A percentile compares a stretch with the other conserved stretches of the same genome.
Evolutionary conservation across 495 filamentous ascomycete species (phyloP).

Genomic region (Jackrogersella multiformis): DNA sequence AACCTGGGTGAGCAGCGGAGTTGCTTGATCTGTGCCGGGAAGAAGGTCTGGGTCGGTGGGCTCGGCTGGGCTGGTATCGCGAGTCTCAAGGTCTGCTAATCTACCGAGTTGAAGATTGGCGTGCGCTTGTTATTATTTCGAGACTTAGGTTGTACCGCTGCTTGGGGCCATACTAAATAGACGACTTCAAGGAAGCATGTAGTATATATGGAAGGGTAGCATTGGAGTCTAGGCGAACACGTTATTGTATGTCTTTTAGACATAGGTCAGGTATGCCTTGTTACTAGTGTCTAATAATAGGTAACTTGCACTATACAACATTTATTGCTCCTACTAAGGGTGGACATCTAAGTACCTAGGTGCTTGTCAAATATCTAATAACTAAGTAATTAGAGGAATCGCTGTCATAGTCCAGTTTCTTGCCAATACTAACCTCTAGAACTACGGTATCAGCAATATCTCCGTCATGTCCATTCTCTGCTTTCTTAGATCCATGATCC

Average conservation of each 20-base stretch:
- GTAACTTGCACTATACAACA: background rate
- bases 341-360: background rate
- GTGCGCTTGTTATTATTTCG: background rate
- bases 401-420: no score
- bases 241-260: background rate
- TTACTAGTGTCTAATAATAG: background rate
- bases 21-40: slow-evolving; percentile 56
- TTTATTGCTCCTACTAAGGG: background rate
- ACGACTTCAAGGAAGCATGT: background rate
- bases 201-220: background rate
- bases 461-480: no score
- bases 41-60: slow-evolving; percentile 41
- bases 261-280: background rate
- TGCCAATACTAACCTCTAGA: no score
- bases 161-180: background rate
- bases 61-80: slow-evolving; percentile 34
- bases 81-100: slow-evolving; percentile 18
- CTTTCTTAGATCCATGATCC: no score
- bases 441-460: no score
- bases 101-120: background rate
- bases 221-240: slow-evolving; percentile 5
- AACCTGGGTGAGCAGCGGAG: slow-evolving; percentile 55
- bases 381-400: no score
- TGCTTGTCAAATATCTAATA: no score
- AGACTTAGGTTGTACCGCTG: background rate